Base-by-base conservation (phyloP, 768 basidiomycete species). In the Pleurotus eryngii region DNA sequence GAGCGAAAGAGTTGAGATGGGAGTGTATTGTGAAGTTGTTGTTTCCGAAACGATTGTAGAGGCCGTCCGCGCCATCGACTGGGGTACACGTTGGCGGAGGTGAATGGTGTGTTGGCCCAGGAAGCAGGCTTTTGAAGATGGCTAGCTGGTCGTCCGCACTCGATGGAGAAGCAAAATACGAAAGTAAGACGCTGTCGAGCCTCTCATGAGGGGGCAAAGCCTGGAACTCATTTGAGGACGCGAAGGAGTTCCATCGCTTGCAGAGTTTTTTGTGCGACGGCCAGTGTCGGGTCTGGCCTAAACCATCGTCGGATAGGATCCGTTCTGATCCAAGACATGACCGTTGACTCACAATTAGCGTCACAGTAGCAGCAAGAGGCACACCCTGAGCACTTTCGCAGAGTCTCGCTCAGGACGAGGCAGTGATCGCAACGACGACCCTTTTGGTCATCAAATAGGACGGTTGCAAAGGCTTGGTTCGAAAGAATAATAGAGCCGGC, bases 1-100 rank as follows among this genome's bases (percentile, higher is more conserved):
- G 86, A 0, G 82, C 91, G 63, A 86, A 74, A 1, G 86, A 79
- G 14, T 72, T 81, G 40, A 92, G 72, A 73, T 90, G 87, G 2
- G 85, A 87, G 63, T 90, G 87, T 20, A 92, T 72, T 8, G 84
- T 77, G 67, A 91, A 92, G 63, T 93, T 91, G 69, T 92, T 93
- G 73, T 90, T 92, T 42, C 82, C 82, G 61, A 89, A 92, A 46
- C 88, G 82, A 4, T 75, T 63, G 65, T 82, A 85, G 55, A 0
- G 68, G 69, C 3, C 64, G 67, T 35, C 64, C 35, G 17, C 69
- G 40, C 59, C 64, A 20, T 68, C 69, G 8, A 74, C 70, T 60
- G 72, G 78, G 12, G 72, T 62, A 40, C 75, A 71, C 15, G 66
- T 62, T 7, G 64, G 51, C 35, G 47, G 37, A 39, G 59, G 58